Evolutionary conservation across 2,329 filamentous ascomycete genomes (phyloP).

Genomic region (Epichloe bromicola): DNA sequence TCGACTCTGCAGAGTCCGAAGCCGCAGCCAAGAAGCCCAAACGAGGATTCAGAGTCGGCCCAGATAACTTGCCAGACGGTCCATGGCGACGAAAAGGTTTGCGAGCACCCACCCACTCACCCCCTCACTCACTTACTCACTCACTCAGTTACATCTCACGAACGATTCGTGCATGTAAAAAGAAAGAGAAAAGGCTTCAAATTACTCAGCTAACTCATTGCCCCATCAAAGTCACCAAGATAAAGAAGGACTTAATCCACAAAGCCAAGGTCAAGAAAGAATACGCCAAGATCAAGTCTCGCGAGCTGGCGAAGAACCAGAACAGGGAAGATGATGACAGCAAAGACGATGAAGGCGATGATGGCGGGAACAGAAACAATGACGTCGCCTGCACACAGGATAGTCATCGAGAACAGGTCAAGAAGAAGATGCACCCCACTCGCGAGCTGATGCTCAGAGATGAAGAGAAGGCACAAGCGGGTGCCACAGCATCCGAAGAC

Average conservation of each 20-base stretch:
- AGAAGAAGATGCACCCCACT: constrained; percentile 22
- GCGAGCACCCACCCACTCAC: constrained; percentile 1
- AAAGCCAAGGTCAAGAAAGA: constrained; percentile 89
- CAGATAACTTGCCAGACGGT: constrained; percentile 82
- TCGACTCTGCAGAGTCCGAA: constrained; percentile 16
- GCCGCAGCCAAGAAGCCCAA: constrained; percentile 36
- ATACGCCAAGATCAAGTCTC: constrained; percentile 72
- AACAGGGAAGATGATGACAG: constrained; percentile 11
- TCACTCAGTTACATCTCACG: neutral
- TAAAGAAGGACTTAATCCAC: constrained; percentile 78
- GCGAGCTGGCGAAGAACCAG: constrained; percentile 19
- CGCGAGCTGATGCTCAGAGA: constrained; percentile 28
- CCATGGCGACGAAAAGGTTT: constrained; percentile 66
- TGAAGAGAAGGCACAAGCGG: constrained; percentile 22
- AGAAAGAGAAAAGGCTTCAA: neutral
- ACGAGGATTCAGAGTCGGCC: constrained; percentile 76
- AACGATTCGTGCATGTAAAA: neutral
- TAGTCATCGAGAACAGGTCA: constrained; percentile 8
- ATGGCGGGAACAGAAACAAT: constrained; percentile 8
- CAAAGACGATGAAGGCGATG: constrained; percentile 4
- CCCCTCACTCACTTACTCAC: neutral
- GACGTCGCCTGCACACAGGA: constrained; percentile 2
- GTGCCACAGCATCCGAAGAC: constrained; percentile 7
- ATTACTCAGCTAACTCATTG: neutral
- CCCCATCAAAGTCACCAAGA: constrained; percentile 51